Conservation (phyloP, 1,284 basidiomycete genomes). For the Boletus mariae region DNA sequence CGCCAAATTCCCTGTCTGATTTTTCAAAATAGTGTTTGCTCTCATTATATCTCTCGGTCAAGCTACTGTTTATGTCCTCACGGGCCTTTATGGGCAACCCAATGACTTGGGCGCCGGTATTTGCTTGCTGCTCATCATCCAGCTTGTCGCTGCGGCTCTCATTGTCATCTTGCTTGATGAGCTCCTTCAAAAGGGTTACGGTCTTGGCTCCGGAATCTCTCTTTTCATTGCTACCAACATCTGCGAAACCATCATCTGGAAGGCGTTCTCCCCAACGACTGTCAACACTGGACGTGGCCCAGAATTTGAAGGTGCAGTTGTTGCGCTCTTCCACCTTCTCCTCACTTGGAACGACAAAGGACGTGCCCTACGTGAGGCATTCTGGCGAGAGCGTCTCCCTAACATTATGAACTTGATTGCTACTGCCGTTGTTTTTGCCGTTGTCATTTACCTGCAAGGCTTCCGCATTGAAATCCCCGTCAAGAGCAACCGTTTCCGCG, state of each 20-base stretch:
- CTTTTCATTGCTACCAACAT: constrained; percentile 99
- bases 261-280: constrained; percentile 97
- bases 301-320: constrained; percentile 96
- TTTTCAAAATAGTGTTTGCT: constrained; percentile 73
- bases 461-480: constrained; percentile 99
- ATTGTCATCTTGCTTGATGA: constrained; percentile 99
- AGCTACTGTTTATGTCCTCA: constrained; percentile 95
- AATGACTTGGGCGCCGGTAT: constrained; percentile 94
- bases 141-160: constrained; percentile 89
- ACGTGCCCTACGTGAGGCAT: constrained; percentile 94
- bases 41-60: constrained; percentile 96
- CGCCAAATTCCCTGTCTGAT: not conserved
- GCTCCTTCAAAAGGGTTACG: constrained; percentile 98
- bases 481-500: constrained; percentile 94
- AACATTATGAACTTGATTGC: constrained; percentile 98
- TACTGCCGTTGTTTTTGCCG: constrained; percentile 87
- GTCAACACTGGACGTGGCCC: constrained; percentile 97
- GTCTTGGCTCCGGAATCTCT: constrained; percentile 96
- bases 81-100: constrained; percentile 95
- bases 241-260: constrained; percentile 99
- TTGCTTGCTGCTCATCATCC: constrained; percentile 92
- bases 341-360: constrained; percentile 99
- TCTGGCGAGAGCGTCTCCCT: constrained; percentile 95
- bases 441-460: constrained; percentile 97
- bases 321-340: constrained; percentile 95